phyloP scores from a whole-genome alignment of 129 eudicot species.

The Tagetes erecta region DNA sequence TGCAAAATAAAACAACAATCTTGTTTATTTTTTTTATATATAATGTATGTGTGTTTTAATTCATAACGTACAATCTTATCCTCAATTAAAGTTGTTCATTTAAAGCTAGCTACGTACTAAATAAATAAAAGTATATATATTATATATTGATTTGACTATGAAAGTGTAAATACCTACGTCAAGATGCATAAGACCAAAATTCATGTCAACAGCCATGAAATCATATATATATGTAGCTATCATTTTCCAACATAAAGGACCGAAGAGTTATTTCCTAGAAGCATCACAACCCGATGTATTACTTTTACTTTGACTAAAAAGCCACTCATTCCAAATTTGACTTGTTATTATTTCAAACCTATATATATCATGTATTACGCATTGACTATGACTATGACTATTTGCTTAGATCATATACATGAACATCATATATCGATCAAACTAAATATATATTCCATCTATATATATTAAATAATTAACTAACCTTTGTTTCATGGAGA shows the following conservation, averaged over 20 bases:
- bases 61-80: neutral
- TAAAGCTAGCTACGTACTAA: neutral
- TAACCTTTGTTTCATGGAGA: too few species aligned
- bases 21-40: too few species aligned
- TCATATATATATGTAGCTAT: neutral
- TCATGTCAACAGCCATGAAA: conserved; percentile 32
- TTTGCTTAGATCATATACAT: neutral
- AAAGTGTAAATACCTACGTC: neutral
- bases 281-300: conserved; percentile 23
- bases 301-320: conserved; percentile 37
- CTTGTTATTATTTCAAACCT: conserved; percentile 1
- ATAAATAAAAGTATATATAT: neutral
- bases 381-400: neutral
- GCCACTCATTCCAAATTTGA: conserved; percentile 14
- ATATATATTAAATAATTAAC: too few species aligned
- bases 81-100: neutral
- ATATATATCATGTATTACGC: neutral
- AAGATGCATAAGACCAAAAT: conserved; percentile 30
- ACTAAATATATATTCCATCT: too few species aligned
- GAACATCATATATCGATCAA: neutral
- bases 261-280: conserved; percentile 30
- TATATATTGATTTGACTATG: conserved; percentile 1
- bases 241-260: neutral
- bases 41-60: too few species aligned
- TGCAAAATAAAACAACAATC: too few species aligned